Base-by-base conservation (phyloP, 2,329 filamentous ascomycete species). In the Claviceps lovelessii region DNA sequence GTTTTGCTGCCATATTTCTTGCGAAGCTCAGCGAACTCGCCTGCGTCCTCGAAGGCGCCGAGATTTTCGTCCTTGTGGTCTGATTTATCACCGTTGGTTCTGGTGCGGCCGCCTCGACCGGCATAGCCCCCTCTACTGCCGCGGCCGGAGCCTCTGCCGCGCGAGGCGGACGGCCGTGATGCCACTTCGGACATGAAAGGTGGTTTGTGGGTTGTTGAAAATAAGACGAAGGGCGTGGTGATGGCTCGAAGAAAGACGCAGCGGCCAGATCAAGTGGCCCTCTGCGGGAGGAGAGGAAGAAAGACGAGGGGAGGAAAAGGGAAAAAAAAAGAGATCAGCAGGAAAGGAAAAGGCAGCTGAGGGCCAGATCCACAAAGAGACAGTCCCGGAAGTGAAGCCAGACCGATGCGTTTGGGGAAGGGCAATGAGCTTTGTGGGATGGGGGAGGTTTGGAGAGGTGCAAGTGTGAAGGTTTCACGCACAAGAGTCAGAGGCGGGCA, bases 161-260 rank as follows among this genome's bases (percentile, higher is more conserved):
- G 88, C 77, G 83, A 73, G 74, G 88, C 83, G 72, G 84, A 80
- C 70, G 86, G 80, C 80, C 90, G 83, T 74, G 86, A 81, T 79
- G 90, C 86, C 76, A 88, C 82, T 81, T 97, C 91, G 80, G 93
- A 95, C 93, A 97, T 97, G 76, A 71, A 73, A 66, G 70, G 65
- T 68, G 66, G 17, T 51, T 54, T 57, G 55, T 64, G 62, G 70
- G 67, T 68, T 72, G 91, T 50, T 41, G 35, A n/a, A 19, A 80
- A 80, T 90, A 96, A 76, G 71, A 73, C 65, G 68, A 65, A 62
- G 54, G 64, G 62, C 62, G 62, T 60, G 61, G 60, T 62, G 61
- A 47, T 57, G 49, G 58, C 51, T 52, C 48, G 49, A 55, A 35
- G 44, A 23, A 23, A 37, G 8, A 53, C 41, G 42, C 53, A 57